Conservation (phyloP, 768 basidiomycete species). For the Serendipita sp. region DNA sequence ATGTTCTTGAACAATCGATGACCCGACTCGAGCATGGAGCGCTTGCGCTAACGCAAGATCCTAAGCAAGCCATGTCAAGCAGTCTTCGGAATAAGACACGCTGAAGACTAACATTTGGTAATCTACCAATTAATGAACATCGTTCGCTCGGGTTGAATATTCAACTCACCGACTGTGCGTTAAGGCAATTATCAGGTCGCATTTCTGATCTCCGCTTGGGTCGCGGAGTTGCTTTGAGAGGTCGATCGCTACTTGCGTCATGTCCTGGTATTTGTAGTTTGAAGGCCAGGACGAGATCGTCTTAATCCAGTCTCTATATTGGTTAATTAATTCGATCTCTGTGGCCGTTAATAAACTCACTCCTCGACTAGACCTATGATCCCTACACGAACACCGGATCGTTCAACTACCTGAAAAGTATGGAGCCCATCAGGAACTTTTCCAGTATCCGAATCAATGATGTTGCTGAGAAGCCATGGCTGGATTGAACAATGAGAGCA, state of each 20-base stretch:
- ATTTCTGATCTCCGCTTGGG: slow-evolving; percentile 47
- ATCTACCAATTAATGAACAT: slow-evolving; percentile 21
- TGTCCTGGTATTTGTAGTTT: slow-evolving; percentile 59
- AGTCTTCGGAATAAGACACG: not conserved
- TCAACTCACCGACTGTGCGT: slow-evolving; percentile 57
- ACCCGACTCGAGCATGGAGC: slow-evolving; percentile 31
- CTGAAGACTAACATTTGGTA: slow-evolving; percentile 17
- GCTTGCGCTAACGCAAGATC: slow-evolving; percentile 57
- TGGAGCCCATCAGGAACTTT: slow-evolving; percentile 43
- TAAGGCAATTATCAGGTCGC: slow-evolving; percentile 72
- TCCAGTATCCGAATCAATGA: slow-evolving; percentile 52
- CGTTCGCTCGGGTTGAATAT: no score
- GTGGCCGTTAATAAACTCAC: slow-evolving; percentile 25
- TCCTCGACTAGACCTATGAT: slow-evolving; percentile 78
- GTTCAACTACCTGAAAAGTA: slow-evolving; percentile 51
- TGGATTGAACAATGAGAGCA: slow-evolving; percentile 17
- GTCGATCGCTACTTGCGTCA: slow-evolving; percentile 54
- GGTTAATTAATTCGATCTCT: not conserved
- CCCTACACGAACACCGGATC: slow-evolving; percentile 55
- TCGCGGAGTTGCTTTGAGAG: slow-evolving; percentile 62
- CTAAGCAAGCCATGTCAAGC: slow-evolving; percentile 24
- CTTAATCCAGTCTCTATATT: slow-evolving; percentile 66
- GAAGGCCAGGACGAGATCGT: slow-evolving; percentile 79
- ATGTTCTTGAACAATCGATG: slow-evolving; percentile 34
- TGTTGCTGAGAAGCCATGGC: slow-evolving; percentile 88